Conservation (phyloP, 805 yeast genomes). For the Yarrowia alimentaria region DNA sequence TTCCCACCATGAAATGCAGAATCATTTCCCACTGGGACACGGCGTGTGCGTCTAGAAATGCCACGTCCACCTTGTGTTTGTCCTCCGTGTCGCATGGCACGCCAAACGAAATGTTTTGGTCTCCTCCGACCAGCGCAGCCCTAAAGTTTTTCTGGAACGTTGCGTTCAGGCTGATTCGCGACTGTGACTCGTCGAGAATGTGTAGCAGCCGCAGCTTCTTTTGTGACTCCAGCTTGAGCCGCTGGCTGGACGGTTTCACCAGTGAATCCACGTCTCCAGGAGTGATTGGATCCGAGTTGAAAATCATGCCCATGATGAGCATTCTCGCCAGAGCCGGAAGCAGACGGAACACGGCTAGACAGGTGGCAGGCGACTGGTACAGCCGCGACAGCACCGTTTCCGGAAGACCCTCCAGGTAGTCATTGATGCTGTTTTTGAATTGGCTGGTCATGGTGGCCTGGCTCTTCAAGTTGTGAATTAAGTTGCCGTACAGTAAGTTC, state of each 20-base stretch:
- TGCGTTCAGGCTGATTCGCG: constrained; percentile 46
- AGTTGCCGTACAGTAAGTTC: too few species aligned
- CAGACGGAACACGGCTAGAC: constrained; percentile 86
- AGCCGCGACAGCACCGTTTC: constrained; percentile 78
- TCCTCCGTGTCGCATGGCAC: constrained; percentile 58
- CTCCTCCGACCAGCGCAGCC: constrained; percentile 80
- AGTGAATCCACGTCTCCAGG: constrained; percentile 53
- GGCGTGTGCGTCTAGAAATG: constrained; percentile 75
- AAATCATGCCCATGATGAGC: constrained; percentile 81
- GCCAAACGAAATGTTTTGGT: constrained; percentile 69
- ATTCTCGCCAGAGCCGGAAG: constrained; percentile 88
- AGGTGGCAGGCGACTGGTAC: constrained; percentile 83
- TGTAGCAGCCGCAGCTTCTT: constrained; percentile 74
- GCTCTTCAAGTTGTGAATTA: not conserved
- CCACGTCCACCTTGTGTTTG: constrained; percentile 57
- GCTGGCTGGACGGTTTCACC: constrained; percentile 57
- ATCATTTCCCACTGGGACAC: constrained; percentile 91
- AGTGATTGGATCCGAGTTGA: constrained; percentile 67
- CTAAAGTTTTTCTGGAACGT: constrained; percentile 73
- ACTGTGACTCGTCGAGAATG: constrained; percentile 59
- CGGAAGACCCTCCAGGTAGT: constrained; percentile 86
- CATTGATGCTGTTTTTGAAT: constrained; percentile 75
- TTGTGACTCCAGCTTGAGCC: constrained; percentile 67
- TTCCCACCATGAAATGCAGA: constrained; percentile 96
- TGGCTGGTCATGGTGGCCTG: constrained; percentile 10